These are phyloP conservation scores for Erodium trifolium DNA, from an alignment of 441 rosid genomes.

Conservation along the genomic window DNA sequence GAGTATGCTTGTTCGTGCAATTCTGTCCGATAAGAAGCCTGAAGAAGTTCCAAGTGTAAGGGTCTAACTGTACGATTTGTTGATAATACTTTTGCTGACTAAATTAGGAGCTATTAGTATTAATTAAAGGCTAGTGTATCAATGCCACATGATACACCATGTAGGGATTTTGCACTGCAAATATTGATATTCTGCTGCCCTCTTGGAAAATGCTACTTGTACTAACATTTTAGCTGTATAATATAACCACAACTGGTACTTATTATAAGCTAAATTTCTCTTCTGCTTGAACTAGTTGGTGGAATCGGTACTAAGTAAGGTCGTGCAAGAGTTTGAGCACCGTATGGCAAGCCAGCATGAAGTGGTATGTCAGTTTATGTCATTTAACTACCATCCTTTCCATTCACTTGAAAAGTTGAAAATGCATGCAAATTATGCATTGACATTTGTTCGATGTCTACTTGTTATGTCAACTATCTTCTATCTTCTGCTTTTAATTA, in stretches of 20 bases:
- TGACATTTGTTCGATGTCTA: too few relatives aligned
- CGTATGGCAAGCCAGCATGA: constrained; percentile 59
- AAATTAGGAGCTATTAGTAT: constrained; percentile 1
- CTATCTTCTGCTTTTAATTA: neutral
- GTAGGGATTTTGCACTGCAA: neutral
- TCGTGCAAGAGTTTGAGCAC: constrained; percentile 74
- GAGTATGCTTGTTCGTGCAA: constrained; percentile 61
- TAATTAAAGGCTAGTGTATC: neutral
- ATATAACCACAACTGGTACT: neutral
- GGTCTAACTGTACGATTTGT: constrained; percentile 3
- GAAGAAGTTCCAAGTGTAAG: constrained; percentile 77
- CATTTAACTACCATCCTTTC: neutral
- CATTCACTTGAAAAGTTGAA: neutral
- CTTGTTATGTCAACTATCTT: too few relatives aligned
- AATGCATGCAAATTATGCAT: too few relatives aligned
- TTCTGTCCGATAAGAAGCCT: constrained; percentile 70
- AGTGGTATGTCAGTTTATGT: constrained; percentile 34
- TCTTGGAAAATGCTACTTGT: neutral
- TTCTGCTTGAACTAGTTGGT: constrained; percentile 43
- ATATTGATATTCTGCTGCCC: neutral
- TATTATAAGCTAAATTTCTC: constrained; percentile 14
- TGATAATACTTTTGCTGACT: neutral
- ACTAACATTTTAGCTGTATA: neutral
- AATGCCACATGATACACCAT: neutral
- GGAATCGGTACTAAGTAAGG: constrained; percentile 77